Evolutionary conservation across 75 land plant species (phyloP), one percentile per base, ranked within the genome.

Genomic region (Isoetes taiwanensis): DNA sequence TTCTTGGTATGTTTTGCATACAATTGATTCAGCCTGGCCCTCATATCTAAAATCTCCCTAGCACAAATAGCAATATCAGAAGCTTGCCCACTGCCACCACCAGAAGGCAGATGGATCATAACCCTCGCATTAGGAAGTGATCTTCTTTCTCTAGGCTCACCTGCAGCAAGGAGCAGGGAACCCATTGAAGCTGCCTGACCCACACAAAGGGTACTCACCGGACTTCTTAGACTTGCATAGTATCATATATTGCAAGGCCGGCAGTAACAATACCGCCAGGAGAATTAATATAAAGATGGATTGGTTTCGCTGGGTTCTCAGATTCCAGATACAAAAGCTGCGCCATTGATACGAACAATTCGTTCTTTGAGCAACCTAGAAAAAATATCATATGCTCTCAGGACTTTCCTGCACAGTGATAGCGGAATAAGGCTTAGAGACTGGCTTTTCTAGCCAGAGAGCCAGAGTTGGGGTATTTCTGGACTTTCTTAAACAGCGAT

Each of bases 111-210:
- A 69, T 89, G 96, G 53, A 88, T 78, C 95, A 88, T 89, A 10
- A 89, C 63, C 16, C 90, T 67, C 0, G 96, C 83, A 71, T 90
- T 79, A 2, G 96, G 91, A 25, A 89, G 72, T 4, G 90, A 57
- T 30, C 90, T 73, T 20, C 96, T 70, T 66, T 89, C 78, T 21
- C 96, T 86, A 21, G 72, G 65, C 6, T 79, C 69, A 23, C 96
- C 96, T 21, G 83, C 80, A 19, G 96, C 80, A 37, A 89, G 64
- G 33, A 89, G 82, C 23, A 89, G 77, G 12, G 96, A 89, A 35
- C 65, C 96, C 96, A 89, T 89, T 25, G 96, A 89, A 8, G 96
- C 90, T 28, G 96, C 90, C 75, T 89, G 96, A 52, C 96, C 96
- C 42, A 89, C 64, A 63, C 96, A 89, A 9, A 82, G 84, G 20